Evolutionary conservation across 306 rosid genomes (phyloP).

Genomic region (Urtica urens): DNA sequence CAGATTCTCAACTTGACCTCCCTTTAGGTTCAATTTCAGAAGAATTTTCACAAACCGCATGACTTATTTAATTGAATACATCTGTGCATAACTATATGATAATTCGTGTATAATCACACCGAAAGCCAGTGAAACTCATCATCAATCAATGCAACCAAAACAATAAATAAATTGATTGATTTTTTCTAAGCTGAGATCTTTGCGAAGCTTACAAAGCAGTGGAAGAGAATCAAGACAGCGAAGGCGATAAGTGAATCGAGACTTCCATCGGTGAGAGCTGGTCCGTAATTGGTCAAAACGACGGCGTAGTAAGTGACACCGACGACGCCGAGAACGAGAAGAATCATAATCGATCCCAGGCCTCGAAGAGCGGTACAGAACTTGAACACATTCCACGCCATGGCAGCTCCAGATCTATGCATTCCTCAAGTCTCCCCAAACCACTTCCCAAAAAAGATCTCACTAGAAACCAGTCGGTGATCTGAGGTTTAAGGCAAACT

Average conservation of each 20-base stretch:
- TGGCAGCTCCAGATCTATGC: conserved; percentile 98
- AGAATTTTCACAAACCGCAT: background rate
- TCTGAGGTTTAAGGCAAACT: conserved; percentile 1
- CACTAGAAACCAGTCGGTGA: background rate
- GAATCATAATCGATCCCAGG: conserved; percentile 94
- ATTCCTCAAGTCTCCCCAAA: conserved; percentile 25
- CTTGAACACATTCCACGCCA: conserved; percentile 99
- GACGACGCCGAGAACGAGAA: conserved; percentile 90
- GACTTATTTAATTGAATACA: no score
- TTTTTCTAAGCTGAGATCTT: conserved; percentile 1
- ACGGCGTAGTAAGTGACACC: conserved; percentile 95
- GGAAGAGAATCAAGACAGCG: conserved; percentile 76
- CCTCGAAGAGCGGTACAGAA: conserved; percentile 95
- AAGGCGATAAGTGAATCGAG: conserved; percentile 54
- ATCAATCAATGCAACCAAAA: background rate
- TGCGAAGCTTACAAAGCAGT: conserved; percentile 55
- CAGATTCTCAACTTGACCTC: background rate
- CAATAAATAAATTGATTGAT: no score
- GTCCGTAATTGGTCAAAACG: conserved; percentile 84
- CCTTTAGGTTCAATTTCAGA: background rate
- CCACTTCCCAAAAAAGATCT: background rate
- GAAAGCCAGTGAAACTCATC: no score
- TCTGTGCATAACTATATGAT: no score
- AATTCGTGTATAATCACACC: no score
- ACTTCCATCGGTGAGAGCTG: conserved; percentile 60